Conservation (phyloP, 208 protist genomes). For the Crithidia acanthocephali region DNA sequence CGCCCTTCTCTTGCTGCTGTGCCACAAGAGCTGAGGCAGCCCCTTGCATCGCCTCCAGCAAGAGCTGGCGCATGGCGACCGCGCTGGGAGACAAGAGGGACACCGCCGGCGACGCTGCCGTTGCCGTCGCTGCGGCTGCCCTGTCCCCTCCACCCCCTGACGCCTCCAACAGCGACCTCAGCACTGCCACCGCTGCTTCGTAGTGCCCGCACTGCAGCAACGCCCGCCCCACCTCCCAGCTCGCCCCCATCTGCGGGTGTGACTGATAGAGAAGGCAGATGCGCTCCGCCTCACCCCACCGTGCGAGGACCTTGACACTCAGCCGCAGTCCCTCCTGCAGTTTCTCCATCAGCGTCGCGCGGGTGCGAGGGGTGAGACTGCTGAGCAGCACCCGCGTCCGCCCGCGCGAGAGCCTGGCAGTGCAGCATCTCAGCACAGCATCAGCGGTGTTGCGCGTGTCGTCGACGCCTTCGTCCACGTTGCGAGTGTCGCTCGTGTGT, state of each 20-base stretch:
- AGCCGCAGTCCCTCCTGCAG: constrained; percentile 66
- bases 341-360: constrained; percentile 33
- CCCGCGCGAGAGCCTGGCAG: background rate
- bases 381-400: constrained; percentile 11
- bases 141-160: background rate
- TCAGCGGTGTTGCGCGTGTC: too few relatives aligned
- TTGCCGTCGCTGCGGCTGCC: background rate
- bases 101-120: background rate
- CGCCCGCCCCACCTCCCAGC: constrained; percentile 71
- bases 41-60: constrained; percentile 36
- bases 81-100: constrained; percentile 8
- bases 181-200: constrained; percentile 45
- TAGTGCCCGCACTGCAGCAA: constrained; percentile 49
- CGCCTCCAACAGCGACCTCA: constrained; percentile 41
- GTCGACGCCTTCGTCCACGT: background rate
- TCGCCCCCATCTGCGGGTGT: constrained; percentile 58
- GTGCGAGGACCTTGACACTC: constrained; percentile 64
- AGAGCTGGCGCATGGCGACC: constrained; percentile 23
- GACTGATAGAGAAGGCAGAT: constrained; percentile 44
- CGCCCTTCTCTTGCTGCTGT: background rate
- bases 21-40: constrained; percentile 26
- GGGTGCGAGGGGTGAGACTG: constrained; percentile 39
- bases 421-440: too few relatives aligned
- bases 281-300: constrained; percentile 37
- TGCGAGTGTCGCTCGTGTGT: background rate